Base-by-base conservation (phyloP, 768 basidiomycete genomes). In the Pisolithus microcarpus region DNA sequence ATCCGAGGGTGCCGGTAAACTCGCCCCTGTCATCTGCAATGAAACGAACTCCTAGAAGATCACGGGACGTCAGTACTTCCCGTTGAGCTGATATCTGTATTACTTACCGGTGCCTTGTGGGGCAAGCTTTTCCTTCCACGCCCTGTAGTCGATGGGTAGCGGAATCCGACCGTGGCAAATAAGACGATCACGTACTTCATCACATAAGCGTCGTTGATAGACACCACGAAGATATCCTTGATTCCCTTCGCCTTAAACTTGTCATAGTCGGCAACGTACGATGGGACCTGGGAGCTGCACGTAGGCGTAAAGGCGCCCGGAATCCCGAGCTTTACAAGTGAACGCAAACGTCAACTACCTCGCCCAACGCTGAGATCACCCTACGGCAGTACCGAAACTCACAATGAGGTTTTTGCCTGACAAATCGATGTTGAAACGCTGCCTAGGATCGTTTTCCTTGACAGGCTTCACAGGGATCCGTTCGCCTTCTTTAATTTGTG, bases 171-270 rank as follows among this genome's bases (percentile, higher is more conserved):
- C 16, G n/a, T 13, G 7, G 19, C 34, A 38, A 42, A 42, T 9
- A 26, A 18, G 34, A 39, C 48, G 31, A 52, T n/a, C 10, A 7
- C 47, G 16, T 58, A 72, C 50, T 82, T 77, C 52, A 75, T 79
- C 42, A 87, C 85, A 59, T 86, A 92, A 7, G 76, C 75, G 62
- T 94, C 91, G 64, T 93, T 93, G 51, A 88, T 83, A 23, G 81
- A 72, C 49, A 93, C 68, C 49, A 92, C 77, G 54, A 81, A 85
- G 53, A 90, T 78, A 47, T 79, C 74, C 52, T 80, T 76, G 60
- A 91, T 70, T 10, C 87, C 91, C 66, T 89, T 91, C 3, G 72
- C 77, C 69, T 82, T 82, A 78, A 87, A 87, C 61, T 82, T 72
- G 13, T 82, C 76, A 65, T 79, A 85, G 48, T 75, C 74, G 49